Conservation (phyloP, 306 rosid genomes). For the Adenanthera pavonina region DNA sequence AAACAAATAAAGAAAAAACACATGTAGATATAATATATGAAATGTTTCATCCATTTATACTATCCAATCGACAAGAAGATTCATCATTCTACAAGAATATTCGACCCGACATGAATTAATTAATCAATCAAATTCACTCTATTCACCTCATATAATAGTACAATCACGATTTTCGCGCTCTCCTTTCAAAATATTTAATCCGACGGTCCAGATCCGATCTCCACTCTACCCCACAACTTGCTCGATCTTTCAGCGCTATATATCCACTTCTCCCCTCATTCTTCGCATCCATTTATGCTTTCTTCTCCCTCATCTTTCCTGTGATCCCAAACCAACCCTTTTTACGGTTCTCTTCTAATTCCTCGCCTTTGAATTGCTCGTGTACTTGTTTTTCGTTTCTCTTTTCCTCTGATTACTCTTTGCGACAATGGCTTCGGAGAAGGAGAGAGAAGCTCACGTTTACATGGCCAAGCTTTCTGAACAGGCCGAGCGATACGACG, state of each 20-base stretch:
- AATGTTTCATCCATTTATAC: no score
- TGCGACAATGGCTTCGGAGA: conserved; percentile 74
- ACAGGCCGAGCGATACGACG: conserved; percentile 97
- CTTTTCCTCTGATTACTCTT: conserved; percentile 51
- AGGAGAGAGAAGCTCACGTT: conserved; percentile 94
- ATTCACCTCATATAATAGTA: background rate
- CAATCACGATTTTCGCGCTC: conserved; percentile 69
- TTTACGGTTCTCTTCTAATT: background rate
- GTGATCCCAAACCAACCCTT: background rate
- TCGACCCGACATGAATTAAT: background rate
- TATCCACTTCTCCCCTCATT: conserved; percentile 37
- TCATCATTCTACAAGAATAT: background rate
- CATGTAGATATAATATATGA: no score
- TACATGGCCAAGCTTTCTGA: conserved; percentile 96
- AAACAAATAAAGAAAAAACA: no score
- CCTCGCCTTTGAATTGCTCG: background rate
- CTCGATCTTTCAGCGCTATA: conserved; percentile 59
- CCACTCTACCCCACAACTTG: conserved; percentile 42
- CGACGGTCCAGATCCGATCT: conserved; percentile 74
- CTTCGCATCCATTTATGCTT: conserved; percentile 37
- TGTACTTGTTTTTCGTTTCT: background rate
- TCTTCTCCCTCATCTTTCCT: background rate
- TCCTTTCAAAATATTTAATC: conserved; percentile 48
- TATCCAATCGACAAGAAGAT: background rate
- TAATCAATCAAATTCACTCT: background rate